Evolutionary conservation across 495 filamentous ascomycete species (phyloP), one percentile per base, ranked within the genome.

Genomic region (Tetracladium setigerum): DNA sequence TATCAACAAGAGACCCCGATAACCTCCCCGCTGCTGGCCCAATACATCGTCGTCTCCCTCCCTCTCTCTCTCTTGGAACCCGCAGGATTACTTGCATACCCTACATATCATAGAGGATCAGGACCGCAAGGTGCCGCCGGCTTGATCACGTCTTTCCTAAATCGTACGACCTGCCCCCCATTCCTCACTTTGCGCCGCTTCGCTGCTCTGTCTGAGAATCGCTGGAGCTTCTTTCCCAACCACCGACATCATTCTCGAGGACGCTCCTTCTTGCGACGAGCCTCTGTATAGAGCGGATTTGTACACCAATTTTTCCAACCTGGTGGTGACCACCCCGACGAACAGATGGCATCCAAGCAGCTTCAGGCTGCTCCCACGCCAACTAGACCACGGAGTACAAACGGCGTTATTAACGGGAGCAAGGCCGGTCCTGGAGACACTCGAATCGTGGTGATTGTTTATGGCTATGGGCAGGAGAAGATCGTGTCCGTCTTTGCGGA

Each of bases 401-500:
- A 55, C 41, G 56, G 56, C 17, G 51, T 59, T 8, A 56, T 59
- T 39, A 59, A 59, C 53, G 56, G 50, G 19, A 51, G 46, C 30
- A 56, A 56, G 35, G 56, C 56, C 14, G 53, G 56, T 7, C 30
- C 38, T 33, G 56, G 56, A 35, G 74, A 78, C 55, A 67, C 67
- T 24, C 67, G 73, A 44, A 75, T 67, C 16, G 71, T 79, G 22
- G 78, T 82, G 31, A 77, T 84, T 40, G 68, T 84, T 10, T 83
- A 77, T 52, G 74, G 75, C 5, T 63, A 59, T 11, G 76, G 72
- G 8, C 79, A 83, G 53, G 80, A 85, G 37, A 69, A 70, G 22
- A 81, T 87, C 45, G 81, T 85, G 17, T 74, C 74, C 15, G 66
- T 82, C 24, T 81, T 84, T 45, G 82, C 83, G 12, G 81, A 86